Evolutionary conservation across 768 basidiomycete species (phyloP).

Genomic region (Pisolithus marmoratus): DNA sequence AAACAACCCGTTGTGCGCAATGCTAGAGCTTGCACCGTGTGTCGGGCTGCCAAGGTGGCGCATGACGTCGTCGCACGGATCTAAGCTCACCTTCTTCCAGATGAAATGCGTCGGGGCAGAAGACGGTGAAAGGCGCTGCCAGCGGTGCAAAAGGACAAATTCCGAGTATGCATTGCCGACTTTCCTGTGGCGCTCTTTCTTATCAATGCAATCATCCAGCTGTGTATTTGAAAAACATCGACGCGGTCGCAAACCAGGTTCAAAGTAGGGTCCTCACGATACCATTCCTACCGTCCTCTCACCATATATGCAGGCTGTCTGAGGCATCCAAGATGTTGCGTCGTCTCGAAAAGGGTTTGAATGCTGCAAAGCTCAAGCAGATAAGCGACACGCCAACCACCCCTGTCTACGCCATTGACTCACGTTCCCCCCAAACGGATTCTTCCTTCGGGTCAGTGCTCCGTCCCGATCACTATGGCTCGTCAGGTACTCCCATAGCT

Average conservation of each 20-base stretch:
- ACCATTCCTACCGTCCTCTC: conserved; percentile 2
- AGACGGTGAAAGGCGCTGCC: conserved; percentile 74
- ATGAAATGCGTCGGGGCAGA: conserved; percentile 93
- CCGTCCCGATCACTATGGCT: conserved; percentile 25
- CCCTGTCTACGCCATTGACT: conserved; percentile 29
- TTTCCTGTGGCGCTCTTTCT: conserved; percentile 10
- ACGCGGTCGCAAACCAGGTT: conserved; percentile 82
- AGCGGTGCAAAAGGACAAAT: conserved; percentile 78
- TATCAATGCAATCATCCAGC: conserved; percentile 30
- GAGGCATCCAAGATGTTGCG: conserved; percentile 89
- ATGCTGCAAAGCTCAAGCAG: conserved; percentile 70
- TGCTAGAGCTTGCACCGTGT: conserved; percentile 74
- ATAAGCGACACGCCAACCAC: conserved; percentile 28
- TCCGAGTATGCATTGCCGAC: conserved; percentile 49
- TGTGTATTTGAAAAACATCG: conserved; percentile 88
- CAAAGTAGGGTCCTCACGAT: conserved; percentile 51
- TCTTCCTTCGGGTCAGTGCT: conserved; percentile 25
- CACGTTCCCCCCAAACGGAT: conserved; percentile 20
- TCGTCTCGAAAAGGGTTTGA: conserved; percentile 78
- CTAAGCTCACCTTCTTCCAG: conserved; percentile 33
- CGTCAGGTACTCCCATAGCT: conserved; percentile 18
- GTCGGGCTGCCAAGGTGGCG: conserved; percentile 72
- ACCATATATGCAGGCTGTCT: conserved; percentile 50
- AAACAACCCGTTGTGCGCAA: conserved; percentile 44
- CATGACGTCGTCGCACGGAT: conserved; percentile 10